A percentile compares a stretch with the other conserved stretches of the same genome.
Evolutionary conservation across 2,329 filamentous ascomycete species (phyloP).

Genomic region (Pseudogymnoascus sp.): DNA sequence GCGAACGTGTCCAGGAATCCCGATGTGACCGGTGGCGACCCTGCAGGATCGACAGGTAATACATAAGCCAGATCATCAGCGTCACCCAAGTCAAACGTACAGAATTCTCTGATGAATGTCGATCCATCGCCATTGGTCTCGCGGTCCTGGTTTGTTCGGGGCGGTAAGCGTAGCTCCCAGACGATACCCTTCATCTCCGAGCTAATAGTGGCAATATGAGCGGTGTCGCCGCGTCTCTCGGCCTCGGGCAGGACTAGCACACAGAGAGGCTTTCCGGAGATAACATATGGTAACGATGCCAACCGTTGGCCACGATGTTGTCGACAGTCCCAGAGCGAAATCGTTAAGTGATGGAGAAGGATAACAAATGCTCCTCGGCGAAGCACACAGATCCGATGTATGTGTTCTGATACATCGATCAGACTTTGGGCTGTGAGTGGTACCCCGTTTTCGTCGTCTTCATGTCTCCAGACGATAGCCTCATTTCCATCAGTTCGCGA

Average conservation of each 20-base stretch:
- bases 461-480: constrained; percentile 75
- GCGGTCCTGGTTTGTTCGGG: constrained; percentile 28
- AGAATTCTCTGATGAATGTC: constrained; percentile 53
- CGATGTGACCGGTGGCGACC: constrained; percentile 60
- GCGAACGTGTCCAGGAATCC: constrained; percentile 82
- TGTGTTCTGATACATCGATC: constrained; percentile 59
- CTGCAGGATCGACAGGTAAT: constrained; percentile 79
- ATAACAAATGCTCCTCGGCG: constrained; percentile 71
- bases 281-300: constrained; percentile 47
- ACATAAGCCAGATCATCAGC: constrained; percentile 56
- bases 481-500: constrained; percentile 74
- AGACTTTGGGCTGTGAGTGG: constrained; percentile 59
- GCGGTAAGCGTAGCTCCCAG: constrained; percentile 66
- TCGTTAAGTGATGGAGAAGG: constrained; percentile 63
- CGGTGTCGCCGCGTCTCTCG: constrained; percentile 41
- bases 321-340: constrained; percentile 76
- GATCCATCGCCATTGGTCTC: constrained; percentile 30
- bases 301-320: constrained; percentile 50
- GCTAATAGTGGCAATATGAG: constrained; percentile 74
- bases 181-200: constrained; percentile 71
- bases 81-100: constrained; percentile 58
- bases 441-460: constrained; percentile 40
- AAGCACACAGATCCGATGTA: constrained; percentile 72
- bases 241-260: constrained; percentile 66
- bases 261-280: constrained; percentile 67